Base-by-base conservation (phyloP, 2,329 filamentous ascomycete species). In the Stromatinia cepivora region DNA sequence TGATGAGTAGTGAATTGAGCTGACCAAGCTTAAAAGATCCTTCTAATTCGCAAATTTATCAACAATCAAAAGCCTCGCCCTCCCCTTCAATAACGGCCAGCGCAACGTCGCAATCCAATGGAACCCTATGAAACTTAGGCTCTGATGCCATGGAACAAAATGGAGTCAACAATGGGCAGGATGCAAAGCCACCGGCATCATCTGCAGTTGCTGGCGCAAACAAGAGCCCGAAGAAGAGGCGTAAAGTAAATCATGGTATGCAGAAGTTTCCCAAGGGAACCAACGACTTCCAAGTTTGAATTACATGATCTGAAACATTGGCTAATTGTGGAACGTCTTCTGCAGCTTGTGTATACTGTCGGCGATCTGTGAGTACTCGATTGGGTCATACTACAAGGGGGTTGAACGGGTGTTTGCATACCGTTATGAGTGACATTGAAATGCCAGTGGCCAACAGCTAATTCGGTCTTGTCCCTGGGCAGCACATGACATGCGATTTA, bases 401-500 rank as follows among this genome's bases (percentile, higher is more conserved):
- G 61, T 39, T 52, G 67, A 70, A 69, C 58, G 71, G 68, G 72
- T 75, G 71, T 74, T 58, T 71, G 70, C 67, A 76, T 77, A 74
- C 73, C 74, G 71, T 72, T 76, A 76, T 72, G 75, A 74, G 75
- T 73, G 74, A 73, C 73, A 73, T 75, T 74, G 70, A 76, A 74
- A 75, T 73, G 74, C 73, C 57, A 76, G 70, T 76, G 74, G 74
- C 73, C 57, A 76, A 67, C 72, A 76, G 76, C 77, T 79, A 77
- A 79, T 78, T 76, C 70, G 75, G 75, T 75, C 69, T 76, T 70
- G 71, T 75, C 73, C 72, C 66, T 75, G 72, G 66, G 78, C 82
- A 93, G 91, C 92, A 94, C 87, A 94, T 94, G 92, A 94, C 92
- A 79, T 94, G 92, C 85, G 92, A 94, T 86, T 89, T 92, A 83